phyloP scores from a whole-genome alignment of 257 asterid species.

The Solanum corneliomulleri region DNA sequence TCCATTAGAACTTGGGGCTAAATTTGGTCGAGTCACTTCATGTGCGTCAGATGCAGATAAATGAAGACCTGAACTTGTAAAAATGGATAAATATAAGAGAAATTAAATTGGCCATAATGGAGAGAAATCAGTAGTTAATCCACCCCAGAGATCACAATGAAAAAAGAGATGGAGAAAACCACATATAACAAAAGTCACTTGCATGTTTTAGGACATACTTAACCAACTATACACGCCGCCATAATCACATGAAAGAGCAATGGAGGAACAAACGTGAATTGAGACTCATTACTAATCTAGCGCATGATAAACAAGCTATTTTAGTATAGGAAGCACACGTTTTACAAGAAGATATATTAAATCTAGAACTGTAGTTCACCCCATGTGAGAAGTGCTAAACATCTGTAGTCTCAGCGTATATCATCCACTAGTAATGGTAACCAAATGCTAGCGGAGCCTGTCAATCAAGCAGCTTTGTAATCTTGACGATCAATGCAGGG shows the following conservation, averaged over 20 bases:
- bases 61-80: slow-evolving; percentile 15
- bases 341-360: neutral
- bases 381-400: neutral
- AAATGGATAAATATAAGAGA: neutral
- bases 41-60: slow-evolving; percentile 17
- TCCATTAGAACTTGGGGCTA: slow-evolving; percentile 21
- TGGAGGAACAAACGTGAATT: neutral
- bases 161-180: neutral
- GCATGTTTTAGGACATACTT: neutral
- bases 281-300: neutral
- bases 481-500: neutral
- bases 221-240: neutral
- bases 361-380: neutral
- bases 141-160: neutral
- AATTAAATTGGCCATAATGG: neutral
- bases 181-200: neutral
- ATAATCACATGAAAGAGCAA: neutral
- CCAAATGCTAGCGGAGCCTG: neutral
- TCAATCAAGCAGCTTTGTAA: neutral
- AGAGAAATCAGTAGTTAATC: neutral
- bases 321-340: neutral
- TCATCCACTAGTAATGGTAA: neutral
- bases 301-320: neutral
- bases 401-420: neutral
- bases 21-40: slow-evolving; percentile 10